Base-by-base conservation (phyloP, 1,139 yeast species). In the Candida dubliniensis region DNA sequence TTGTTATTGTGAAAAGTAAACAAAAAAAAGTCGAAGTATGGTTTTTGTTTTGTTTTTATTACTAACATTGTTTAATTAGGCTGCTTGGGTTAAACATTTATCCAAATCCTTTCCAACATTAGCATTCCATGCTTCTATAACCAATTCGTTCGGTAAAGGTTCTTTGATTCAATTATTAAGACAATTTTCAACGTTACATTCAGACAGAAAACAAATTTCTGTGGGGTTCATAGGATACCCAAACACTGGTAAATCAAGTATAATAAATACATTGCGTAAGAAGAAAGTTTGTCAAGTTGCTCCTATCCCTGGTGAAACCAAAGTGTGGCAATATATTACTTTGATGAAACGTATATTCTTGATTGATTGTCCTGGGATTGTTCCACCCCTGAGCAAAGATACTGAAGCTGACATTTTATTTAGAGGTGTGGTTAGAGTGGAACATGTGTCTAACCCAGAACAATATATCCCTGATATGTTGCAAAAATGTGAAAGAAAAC, bases 301-400 rank as follows among this genome's bases (percentile, higher is more conserved):
- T 2, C 99, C 99, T 40, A 90, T 93, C 57, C 99, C 99, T 27
- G 99, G 99, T 63, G 99, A 93, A 64, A 93, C 99, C 38, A 93
- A 93, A 68, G 98, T 93, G 36, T 93, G 99, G 99, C 99, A 93
- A 73, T 93, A 93, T 70, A 90, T 93, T 59, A 91, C 99, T 2
- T 76, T 93, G 60, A 93, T 93, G 97, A 90, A 91, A 75, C 80
- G 91, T 56, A 93, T 93, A 44, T 93, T 90, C 67, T 74, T 93
- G 58, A 93, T 93, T 59, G 99, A 93, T 69, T 93, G 99, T 74
- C 99, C 99, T 2, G 99, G 99, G 67, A 91, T 93, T 61, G 99
- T 95, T 6, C 99, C 99, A 8, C 99, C 99, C 30, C 87, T 95
- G 25, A 65, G 81, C 27, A 89, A 84, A 57, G 99, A 93, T 63